Evolutionary conservation across 495 filamentous ascomycete species (phyloP).

Genomic region (Chaetomium fimeti): DNA sequence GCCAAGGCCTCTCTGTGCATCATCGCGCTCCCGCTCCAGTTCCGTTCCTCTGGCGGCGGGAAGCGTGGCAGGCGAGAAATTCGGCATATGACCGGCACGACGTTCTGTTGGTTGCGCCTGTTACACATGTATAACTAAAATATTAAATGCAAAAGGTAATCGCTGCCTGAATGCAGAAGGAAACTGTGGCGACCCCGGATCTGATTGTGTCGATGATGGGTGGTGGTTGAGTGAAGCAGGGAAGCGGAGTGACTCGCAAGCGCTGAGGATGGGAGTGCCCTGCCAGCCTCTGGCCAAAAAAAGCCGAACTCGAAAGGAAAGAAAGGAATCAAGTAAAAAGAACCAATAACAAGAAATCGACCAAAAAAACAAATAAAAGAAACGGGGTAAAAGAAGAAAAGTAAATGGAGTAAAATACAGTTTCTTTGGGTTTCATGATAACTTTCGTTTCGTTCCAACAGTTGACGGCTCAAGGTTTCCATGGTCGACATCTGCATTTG

Average conservation of each 20-base stretch:
- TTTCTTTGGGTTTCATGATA: no score
- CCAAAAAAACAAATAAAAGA: no score
- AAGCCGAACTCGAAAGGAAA: no score
- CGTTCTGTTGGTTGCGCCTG: neutral
- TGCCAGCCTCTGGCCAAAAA: no score
- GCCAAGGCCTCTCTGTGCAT: slow-evolving; percentile 11
- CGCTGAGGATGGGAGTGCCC: neutral
- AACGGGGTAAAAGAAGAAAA: no score
- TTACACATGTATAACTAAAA: neutral
- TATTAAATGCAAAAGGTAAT: no score
- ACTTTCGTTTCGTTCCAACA: no score
- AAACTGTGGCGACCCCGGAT: neutral
- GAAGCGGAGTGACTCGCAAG: neutral
- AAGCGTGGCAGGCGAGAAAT: neutral
- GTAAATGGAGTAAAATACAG: no score
- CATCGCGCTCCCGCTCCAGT: neutral
- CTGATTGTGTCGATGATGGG: neutral
- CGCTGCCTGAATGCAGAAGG: neutral
- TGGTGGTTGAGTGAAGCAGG: neutral
- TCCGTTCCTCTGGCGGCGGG: neutral
- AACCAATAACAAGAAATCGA: no score
- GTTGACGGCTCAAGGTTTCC: no score
- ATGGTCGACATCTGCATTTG: no score
- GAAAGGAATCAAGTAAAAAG: no score
- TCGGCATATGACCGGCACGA: neutral